Evolutionary conservation across 163 green algal species (phyloP), one percentile per base, ranked within the genome.

Genomic region (Chlamydomonas reinhardtii): DNA sequence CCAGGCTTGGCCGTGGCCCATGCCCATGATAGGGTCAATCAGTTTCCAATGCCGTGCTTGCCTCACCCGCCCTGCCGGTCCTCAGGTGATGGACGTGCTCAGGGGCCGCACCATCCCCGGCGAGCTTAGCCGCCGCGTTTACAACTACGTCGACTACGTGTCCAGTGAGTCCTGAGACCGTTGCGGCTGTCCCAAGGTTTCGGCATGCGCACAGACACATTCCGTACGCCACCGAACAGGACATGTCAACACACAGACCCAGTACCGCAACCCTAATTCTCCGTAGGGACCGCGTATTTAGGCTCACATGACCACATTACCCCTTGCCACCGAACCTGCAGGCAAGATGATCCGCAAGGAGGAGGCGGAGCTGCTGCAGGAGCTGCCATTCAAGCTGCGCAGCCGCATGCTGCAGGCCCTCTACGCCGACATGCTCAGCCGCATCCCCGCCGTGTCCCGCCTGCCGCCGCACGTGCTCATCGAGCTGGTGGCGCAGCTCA

Each of bases 311-410:
- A 48, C 39, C 39, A 48, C 39, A 5, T 5, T 8, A 48, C 39
- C 39, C 5, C 73, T 29, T 29, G 5, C 11, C 39, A 64, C 39
- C 27, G 22, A 48, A 15, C 43, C 34, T 32, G 1, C 64, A 86
- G 79, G 43, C 84, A 89, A 89, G 68, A 85, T 81, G 64, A 85
- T 89, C 54, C 64, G 72, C 61, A 54, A 76, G 25, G 84, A 89
- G 56, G 84, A 89, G 76, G 76, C 56, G 24, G 52, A 20, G 31
- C 54, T 89, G 76, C 75, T 89, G 62, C 29, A 73, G 68, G 84
- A 89, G 68, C 71, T 89, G 75, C 84, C 84, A 35, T 89, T 89
- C 84, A 89, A 89, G 84, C 68, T 89, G 81, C 76, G 77, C 25
- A 43, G 56, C 5, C 70, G 77, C 19, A 43, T 90, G 69, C 85